These are phyloP conservation scores for Fusarium duplospermum DNA, from an alignment of 2,329 filamentous ascomycete species.

Conservation along the genomic window DNA sequence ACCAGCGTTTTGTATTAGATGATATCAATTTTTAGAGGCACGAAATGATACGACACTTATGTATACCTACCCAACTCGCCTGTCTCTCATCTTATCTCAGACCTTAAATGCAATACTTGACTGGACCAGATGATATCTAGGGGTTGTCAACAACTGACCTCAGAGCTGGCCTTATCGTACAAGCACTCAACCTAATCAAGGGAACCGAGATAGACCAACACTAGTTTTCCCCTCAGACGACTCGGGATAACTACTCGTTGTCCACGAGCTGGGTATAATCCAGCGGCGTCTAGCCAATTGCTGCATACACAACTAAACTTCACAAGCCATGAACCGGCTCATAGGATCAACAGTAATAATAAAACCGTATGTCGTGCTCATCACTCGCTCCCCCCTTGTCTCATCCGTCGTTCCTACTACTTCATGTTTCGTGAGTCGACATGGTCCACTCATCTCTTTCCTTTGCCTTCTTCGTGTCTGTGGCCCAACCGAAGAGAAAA, in stretches of 20 bases:
- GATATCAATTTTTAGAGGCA: neutral
- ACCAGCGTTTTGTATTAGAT: neutral
- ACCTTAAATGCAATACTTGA: neutral
- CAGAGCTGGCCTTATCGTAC: neutral
- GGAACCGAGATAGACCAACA: neutral
- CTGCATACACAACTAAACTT: neutral
- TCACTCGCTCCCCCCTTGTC: conserved; percentile 8
- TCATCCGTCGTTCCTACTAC: conserved; percentile 5
- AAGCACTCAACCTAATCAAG: neutral
- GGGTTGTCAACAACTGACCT: neutral
- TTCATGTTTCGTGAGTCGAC: conserved; percentile 4
- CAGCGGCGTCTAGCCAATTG: neutral
- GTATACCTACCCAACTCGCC: neutral
- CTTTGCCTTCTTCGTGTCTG: conserved; percentile 13
- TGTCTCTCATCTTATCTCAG: neutral
- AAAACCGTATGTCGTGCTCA: conserved; percentile 27
- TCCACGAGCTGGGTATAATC: neutral
- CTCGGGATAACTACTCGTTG: neutral
- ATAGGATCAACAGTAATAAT: conserved; percentile 21
- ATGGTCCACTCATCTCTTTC: conserved; percentile 6
- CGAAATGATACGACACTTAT: conserved; percentile 5
- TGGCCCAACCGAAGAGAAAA: conserved; percentile 7
- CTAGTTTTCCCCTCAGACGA: neutral
- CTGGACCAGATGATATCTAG: neutral
- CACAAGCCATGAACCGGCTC: neutral